A percentile compares a stretch with the other conserved stretches of the same genome.
These are phyloP conservation scores for Delphinella strobiligena DNA, from an alignment of 2,329 filamentous ascomycete genomes.

Conservation along the genomic window DNA sequence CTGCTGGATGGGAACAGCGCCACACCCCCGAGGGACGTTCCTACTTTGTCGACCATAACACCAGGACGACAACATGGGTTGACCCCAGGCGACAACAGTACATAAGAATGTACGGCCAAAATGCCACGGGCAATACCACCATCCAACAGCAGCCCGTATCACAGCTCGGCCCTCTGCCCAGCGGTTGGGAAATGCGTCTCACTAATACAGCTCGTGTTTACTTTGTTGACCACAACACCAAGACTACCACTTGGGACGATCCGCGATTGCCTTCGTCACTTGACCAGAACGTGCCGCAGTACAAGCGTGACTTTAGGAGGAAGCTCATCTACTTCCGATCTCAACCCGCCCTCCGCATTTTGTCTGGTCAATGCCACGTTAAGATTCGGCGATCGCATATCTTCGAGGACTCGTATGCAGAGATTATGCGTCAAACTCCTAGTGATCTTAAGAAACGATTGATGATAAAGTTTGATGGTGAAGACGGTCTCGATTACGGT, in stretches of 20 bases:
- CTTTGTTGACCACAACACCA: constrained; percentile 99
- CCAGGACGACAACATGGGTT: constrained; percentile 95
- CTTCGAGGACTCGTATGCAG: constrained; percentile 96
- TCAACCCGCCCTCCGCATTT: constrained; percentile 87
- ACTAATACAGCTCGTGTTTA: constrained; percentile 97
- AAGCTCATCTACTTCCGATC: constrained; percentile 99
- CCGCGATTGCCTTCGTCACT: constrained; percentile 87
- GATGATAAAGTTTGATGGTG: constrained; percentile 99
- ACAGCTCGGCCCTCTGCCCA: constrained; percentile 85
- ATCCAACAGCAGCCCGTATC: constrained; percentile 98
- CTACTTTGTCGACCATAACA: constrained; percentile 98
- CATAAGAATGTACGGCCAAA: constrained; percentile 94
- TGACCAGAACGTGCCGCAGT: constrained; percentile 96
- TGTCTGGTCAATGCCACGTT: constrained; percentile 94
- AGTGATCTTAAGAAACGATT: constrained; percentile 94
- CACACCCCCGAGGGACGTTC: constrained; percentile 88
- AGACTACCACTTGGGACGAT: constrained; percentile 98
- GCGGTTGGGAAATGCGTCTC: constrained; percentile 98
- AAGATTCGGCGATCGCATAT: constrained; percentile 95
- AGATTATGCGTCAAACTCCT: constrained; percentile 93
- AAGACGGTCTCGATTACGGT: constrained; percentile 95
- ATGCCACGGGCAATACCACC: constrained; percentile 59
- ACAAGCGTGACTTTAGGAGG: constrained; percentile 95
- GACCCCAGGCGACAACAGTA: constrained; percentile 95
- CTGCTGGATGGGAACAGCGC: constrained; percentile 90